These are phyloP conservation scores for Puccinellia tenuiflora DNA, from an alignment of 176 grass and related monocot genomes.

Conservation along the genomic window DNA sequence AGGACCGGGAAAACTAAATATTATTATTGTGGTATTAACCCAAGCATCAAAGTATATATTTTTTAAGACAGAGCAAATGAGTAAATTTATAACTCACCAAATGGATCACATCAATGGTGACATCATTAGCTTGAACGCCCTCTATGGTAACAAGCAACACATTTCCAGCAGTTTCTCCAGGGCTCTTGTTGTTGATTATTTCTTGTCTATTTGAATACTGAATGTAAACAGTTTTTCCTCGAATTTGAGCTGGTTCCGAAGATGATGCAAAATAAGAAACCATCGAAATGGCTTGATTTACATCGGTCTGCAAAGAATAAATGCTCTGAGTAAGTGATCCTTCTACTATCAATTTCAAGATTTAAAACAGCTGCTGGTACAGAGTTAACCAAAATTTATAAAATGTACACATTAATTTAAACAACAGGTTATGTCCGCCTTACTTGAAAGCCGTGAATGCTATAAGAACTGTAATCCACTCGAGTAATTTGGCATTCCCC, in stretches of 20 bases:
- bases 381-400: neutral
- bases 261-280: conserved; percentile 95
- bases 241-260: conserved; percentile 89
- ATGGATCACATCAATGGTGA: conserved; percentile 95
- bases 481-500: neutral
- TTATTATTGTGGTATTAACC: conserved; percentile 12
- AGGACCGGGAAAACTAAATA: conserved; percentile 11
- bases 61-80: neutral
- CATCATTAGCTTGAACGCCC: conserved; percentile 91
- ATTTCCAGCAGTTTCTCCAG: conserved; percentile 82
- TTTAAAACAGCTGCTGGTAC: neutral
- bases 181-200: conserved; percentile 83
- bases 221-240: conserved; percentile 94
- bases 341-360: neutral
- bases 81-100: conserved; percentile 60
- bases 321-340: conserved; percentile 1
- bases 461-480: neutral
- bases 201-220: conserved; percentile 99
- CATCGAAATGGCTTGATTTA: conserved; percentile 98
- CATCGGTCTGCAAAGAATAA: conserved; percentile 56
- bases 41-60: conserved; percentile 12
- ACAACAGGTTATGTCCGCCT: neutral
- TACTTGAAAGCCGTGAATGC: neutral
- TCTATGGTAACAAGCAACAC: conserved; percentile 96
- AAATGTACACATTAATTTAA: neutral